Base-by-base conservation (phyloP, 805 yeast genomes). In the Brettanomyces sp. region DNA sequence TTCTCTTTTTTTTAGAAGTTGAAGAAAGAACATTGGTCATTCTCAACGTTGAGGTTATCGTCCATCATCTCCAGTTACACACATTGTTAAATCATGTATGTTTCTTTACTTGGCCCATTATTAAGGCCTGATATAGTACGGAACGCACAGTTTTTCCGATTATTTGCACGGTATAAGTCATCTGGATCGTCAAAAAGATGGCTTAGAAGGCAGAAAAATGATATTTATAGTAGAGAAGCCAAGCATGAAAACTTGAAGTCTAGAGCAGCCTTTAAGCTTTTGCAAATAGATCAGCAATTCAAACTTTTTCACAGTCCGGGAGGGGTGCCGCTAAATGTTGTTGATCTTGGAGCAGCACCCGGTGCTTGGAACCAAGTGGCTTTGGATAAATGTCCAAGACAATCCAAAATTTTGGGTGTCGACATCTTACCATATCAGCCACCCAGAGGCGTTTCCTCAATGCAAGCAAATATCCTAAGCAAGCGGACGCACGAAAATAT, bases 351-450 rank as follows among this genome's bases (percentile, higher is more conserved):
- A 0, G 89, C 80, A 61, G 95, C 96, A 0, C 96, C 96, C 0
- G 96, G 96, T 0, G 89, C 95, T 3, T 88, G 96, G 96, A 77
- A 91, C 7, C 95, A 88, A 59, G 90, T 87, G 1, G 90, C 91
- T 0, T 65, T 74, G 7, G 76, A 76, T 45, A 61, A 74, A 46
- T 71, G 79, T 1, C 56, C 62, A 18, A 72, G 73, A 1, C 58
- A 65, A 2, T 82, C 88, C 1, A 66, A 71, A 21, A 77, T 88
- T 3, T 58, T 88, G 11, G 96, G 96, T 4, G 85, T 89, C 9
- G 96, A 93, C 64, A 70, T 93, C 33, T 69, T 91, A 21, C 83
- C 86, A 6, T 76, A 81, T 44, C 71, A 74, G 14, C 96, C 97
- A 0, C 95, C 96, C 0, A 56, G 59, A 3, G 96, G 97, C 1